phyloP scores from a whole-genome alignment of 495 filamentous ascomycete genomes.

The Podospora appendiculata region DNA sequence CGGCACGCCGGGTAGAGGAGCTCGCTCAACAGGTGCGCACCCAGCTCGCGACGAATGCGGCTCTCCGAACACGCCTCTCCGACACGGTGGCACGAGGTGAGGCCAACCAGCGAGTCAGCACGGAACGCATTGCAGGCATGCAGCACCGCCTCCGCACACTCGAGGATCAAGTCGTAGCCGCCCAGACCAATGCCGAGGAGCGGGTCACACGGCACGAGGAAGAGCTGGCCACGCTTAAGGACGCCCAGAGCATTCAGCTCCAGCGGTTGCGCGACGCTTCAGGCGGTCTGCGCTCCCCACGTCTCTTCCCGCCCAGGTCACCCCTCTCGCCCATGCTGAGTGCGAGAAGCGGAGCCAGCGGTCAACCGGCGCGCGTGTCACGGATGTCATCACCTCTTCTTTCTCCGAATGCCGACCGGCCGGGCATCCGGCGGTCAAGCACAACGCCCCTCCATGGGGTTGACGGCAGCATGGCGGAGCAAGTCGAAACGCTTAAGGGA shows the following conservation, averaged over 20 bases:
- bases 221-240: slow-evolving; percentile 64
- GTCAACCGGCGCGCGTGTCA: slow-evolving; percentile 36
- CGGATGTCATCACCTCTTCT: slow-evolving; percentile 31
- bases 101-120: slow-evolving; percentile 69
- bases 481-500: slow-evolving; percentile 66
- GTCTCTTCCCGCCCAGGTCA: slow-evolving; percentile 43
- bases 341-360: slow-evolving; percentile 14
- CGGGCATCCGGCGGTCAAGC: slow-evolving; percentile 24
- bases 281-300: slow-evolving; percentile 29
- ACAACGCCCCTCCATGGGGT: slow-evolving; percentile 28
- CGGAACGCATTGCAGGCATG: slow-evolving; percentile 71
- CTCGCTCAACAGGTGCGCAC: slow-evolving; percentile 66
- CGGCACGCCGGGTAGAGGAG: slow-evolving; percentile 68
- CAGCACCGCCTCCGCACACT: slow-evolving; percentile 69
- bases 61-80: slow-evolving; percentile 71
- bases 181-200: slow-evolving; percentile 84
- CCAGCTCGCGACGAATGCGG: slow-evolving; percentile 69
- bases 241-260: slow-evolving; percentile 70
- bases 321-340: slow-evolving; percentile 59
- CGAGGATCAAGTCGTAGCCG: slow-evolving; percentile 75
- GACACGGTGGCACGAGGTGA: slow-evolving; percentile 83
- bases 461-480: slow-evolving; percentile 48
- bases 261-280: slow-evolving; percentile 56
- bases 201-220: slow-evolving; percentile 77
- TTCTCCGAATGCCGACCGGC: slow-evolving; percentile 5